Conservation (phyloP, 331 rosid genomes). For the Phaseolus coccineus region DNA sequence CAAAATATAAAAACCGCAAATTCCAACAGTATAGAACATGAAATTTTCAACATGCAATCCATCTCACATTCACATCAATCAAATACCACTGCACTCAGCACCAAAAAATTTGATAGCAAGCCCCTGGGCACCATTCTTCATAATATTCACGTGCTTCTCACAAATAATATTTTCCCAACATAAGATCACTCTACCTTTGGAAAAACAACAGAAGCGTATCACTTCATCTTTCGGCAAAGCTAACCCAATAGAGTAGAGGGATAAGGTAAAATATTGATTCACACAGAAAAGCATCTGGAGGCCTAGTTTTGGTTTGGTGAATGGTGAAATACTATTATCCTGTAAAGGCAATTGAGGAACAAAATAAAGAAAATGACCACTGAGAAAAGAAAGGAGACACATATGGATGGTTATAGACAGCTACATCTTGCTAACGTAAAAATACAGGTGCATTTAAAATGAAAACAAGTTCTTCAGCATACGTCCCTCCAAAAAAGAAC, state of each 20-base stretch:
- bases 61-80: conserved; percentile 63
- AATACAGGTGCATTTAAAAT: neutral
- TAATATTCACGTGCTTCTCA: conserved; percentile 45
- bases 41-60: conserved; percentile 68
- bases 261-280: conserved; percentile 2
- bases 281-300: conserved; percentile 18
- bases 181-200: conserved; percentile 41
- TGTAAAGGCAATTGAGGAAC: neutral
- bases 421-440: conserved; percentile 24
- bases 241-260: conserved; percentile 31
- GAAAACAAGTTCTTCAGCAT: conserved; percentile 9
- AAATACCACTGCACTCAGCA: conserved; percentile 54
- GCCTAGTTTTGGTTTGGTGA: conserved; percentile 23
- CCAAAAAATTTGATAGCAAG: conserved; percentile 49
- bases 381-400: conserved; percentile 12
- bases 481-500: neutral
- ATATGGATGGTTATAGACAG: conserved; percentile 1
- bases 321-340: neutral
- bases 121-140: conserved; percentile 58
- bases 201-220: conserved; percentile 21
- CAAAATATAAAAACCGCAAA: conserved; percentile 72
- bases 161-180: conserved; percentile 46
- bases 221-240: conserved; percentile 43
- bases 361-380: conserved; percentile 9
- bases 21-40: conserved; percentile 64